Conservation (phyloP, 2,329 filamentous ascomycete species). For the Microdochium paspali region DNA sequence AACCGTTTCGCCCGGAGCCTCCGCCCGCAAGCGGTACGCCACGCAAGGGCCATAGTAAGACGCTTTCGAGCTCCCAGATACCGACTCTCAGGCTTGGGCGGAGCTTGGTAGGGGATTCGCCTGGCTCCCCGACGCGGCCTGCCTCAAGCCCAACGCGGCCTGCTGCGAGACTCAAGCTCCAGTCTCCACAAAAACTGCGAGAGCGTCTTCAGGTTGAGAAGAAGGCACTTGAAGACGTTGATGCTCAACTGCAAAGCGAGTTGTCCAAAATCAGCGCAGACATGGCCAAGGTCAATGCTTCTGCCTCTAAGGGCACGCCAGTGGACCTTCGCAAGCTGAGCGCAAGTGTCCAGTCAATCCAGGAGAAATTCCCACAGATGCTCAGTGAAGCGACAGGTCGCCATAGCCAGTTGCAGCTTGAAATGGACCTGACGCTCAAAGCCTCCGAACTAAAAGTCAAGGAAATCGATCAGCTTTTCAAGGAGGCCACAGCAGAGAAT, state of each 20-base stretch:
- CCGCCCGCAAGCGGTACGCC: slow-evolving; percentile 9
- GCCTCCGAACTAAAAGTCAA: slow-evolving; percentile 71
- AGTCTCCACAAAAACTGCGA: slow-evolving; percentile 66
- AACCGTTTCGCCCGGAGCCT: slow-evolving; percentile 10
- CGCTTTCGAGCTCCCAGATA: slow-evolving; percentile 43
- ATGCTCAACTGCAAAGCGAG: slow-evolving; percentile 63
- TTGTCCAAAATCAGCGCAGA: slow-evolving; percentile 74
- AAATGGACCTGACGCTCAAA: slow-evolving; percentile 62
- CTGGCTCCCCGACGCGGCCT: slow-evolving; percentile 17
- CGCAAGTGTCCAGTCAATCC: slow-evolving; percentile 54
- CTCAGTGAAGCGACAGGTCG: slow-evolving; percentile 50
- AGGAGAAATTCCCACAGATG: slow-evolving; percentile 53
- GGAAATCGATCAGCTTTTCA: slow-evolving; percentile 80
- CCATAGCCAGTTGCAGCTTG: slow-evolving; percentile 55
- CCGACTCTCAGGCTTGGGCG: slow-evolving; percentile 38
- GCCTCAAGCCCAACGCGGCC: slow-evolving; percentile 27
- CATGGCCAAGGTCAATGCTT: slow-evolving; percentile 47
- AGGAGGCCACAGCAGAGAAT: slow-evolving; percentile 81
- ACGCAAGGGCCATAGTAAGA: slow-evolving; percentile 32
- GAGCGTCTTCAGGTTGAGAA: slow-evolving; percentile 82
- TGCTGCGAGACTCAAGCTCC: slow-evolving; percentile 53
- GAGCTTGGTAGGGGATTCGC: slow-evolving; percentile 15
- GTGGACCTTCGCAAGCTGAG: slow-evolving; percentile 39
- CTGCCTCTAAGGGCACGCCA: slow-evolving; percentile 10
- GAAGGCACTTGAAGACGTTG: slow-evolving; percentile 59